These are phyloP conservation scores for Trichosporon asahii DNA, from an alignment of 1,284 basidiomycete genomes.

Conservation along the genomic window DNA sequence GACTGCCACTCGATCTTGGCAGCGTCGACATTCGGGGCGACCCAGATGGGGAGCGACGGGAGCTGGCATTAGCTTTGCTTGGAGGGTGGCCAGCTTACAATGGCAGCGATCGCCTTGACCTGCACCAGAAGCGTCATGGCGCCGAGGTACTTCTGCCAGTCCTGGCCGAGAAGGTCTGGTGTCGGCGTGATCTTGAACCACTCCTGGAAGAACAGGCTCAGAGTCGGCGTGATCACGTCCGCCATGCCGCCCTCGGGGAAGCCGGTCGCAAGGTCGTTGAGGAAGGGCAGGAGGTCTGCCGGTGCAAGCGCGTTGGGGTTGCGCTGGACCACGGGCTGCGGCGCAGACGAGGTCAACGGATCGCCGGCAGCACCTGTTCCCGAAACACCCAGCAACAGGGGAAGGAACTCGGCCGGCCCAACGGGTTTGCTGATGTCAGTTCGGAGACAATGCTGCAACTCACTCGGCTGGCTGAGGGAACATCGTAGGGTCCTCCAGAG, in stretches of 20 bases:
- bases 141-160: constrained; percentile 80
- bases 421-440: constrained; percentile 58
- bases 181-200: constrained; percentile 48
- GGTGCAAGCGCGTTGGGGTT: constrained; percentile 35
- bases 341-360: constrained; percentile 55
- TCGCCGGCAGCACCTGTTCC: constrained; percentile 51
- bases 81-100: constrained; percentile 53
- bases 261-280: constrained; percentile 53
- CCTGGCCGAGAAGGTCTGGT: constrained; percentile 50
- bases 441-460: constrained; percentile 37
- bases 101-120: constrained; percentile 74
- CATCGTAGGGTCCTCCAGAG: constrained; percentile 83
- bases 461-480: constrained; percentile 80
- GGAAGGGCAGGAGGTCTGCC: constrained; percentile 52
- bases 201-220: constrained; percentile 51
- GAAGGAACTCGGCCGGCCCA: constrained; percentile 73
- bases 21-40: constrained; percentile 44
- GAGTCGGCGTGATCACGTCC: constrained; percentile 53
- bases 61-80: constrained; percentile 33
- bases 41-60: constrained; percentile 49
- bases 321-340: constrained; percentile 4
- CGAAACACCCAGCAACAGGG: constrained; percentile 65
- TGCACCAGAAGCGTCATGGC: constrained; percentile 77
- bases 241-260: constrained; percentile 51
- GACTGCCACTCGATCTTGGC: constrained; percentile 58